Evolutionary conservation across 345 rosid species (phyloP).

Genomic region (Hypericum androsaemum): DNA sequence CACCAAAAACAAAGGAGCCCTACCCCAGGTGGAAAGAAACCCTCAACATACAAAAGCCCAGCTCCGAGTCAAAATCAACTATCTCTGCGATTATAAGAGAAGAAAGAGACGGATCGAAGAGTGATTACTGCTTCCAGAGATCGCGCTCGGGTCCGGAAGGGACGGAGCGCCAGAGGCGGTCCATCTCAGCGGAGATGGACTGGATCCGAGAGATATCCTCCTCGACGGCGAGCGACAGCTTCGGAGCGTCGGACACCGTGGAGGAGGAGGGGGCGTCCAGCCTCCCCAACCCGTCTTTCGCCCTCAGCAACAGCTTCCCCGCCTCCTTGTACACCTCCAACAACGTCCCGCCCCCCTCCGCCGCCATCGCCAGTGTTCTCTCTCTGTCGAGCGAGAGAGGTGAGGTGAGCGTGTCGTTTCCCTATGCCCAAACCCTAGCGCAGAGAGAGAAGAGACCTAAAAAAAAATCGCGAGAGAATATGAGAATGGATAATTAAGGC

Average conservation of each 20-base stretch:
- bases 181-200: constrained; percentile 71
- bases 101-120: not conserved
- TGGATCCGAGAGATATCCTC: constrained; percentile 64
- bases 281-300: constrained; percentile 76
- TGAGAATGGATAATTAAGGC: too few species aligned
- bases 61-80: constrained; percentile 85
- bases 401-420: too few species aligned
- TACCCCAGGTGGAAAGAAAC: constrained; percentile 8
- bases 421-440: too few species aligned
- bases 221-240: constrained; percentile 56
- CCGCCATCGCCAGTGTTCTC: constrained; percentile 18
- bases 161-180: constrained; percentile 72
- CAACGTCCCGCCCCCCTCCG: constrained; percentile 46
- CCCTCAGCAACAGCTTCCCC: constrained; percentile 45
- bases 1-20: not conserved
- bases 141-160: constrained; percentile 75
- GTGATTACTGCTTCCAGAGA: constrained; percentile 91
- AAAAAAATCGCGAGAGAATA: too few species aligned
- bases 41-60: not conserved
- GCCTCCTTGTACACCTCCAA: constrained; percentile 58
- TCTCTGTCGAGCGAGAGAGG: too few species aligned
- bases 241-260: constrained; percentile 60
- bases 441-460: too few species aligned
- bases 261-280: constrained; percentile 53
- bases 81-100: constrained; percentile 60